Evolutionary conservation across 2,329 filamentous ascomycete genomes (phyloP).

Genomic region (Pseudogymnoascus sp.): DNA sequence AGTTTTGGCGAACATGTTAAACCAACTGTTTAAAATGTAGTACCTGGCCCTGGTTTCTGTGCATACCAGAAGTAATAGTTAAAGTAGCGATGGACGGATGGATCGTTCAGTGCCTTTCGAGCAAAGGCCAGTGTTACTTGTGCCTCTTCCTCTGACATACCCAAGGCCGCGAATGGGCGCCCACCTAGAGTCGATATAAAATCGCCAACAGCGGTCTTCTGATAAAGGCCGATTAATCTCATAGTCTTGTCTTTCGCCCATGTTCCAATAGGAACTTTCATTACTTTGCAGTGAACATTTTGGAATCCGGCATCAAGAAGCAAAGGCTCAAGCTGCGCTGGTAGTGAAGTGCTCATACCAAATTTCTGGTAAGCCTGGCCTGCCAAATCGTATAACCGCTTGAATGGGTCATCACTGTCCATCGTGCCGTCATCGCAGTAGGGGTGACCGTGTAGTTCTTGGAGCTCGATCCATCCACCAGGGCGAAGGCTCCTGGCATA

Average conservation of each 20-base stretch:
- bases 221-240: constrained; percentile 20
- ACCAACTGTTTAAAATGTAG: background rate
- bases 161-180: constrained; percentile 6
- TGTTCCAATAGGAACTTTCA: constrained; percentile 47
- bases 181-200: constrained; percentile 8
- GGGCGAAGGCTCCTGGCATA: background rate
- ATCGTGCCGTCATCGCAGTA: constrained; percentile 14
- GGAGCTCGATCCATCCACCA: background rate
- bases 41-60: constrained; percentile 32
- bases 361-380: constrained; percentile 20
- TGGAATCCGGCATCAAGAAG: constrained; percentile 44
- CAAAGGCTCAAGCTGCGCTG: constrained; percentile 22
- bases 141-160: background rate
- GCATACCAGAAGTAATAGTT: constrained; percentile 38
- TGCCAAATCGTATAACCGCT: constrained; percentile 19
- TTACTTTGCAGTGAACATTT: constrained; percentile 44
- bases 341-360: constrained; percentile 20
- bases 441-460: background rate
- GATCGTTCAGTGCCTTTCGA: background rate
- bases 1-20: background rate
- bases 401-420: constrained; percentile 21
- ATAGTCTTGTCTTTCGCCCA: constrained; percentile 40
- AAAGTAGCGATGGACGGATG: constrained; percentile 18
- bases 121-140: background rate
- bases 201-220: constrained; percentile 13